Percentiles rank a stretch among this genome's conserved stretches.
These are phyloP conservation scores for Backusella sp. DNA, from an alignment of 192 early-diverging fungal species.

Conservation along the genomic window DNA sequence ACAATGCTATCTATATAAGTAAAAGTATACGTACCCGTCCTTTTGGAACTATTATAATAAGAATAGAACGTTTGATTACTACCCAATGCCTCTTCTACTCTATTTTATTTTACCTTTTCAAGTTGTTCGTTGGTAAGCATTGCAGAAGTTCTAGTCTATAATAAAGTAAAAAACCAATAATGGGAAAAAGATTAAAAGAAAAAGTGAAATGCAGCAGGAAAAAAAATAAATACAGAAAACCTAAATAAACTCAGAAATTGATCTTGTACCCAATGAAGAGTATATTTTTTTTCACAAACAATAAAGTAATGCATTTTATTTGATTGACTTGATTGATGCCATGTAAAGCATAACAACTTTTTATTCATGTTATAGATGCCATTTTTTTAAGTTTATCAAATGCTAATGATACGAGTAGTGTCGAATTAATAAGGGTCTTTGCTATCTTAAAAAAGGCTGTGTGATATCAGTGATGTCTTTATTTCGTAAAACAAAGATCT, in stretches of 20 bases:
- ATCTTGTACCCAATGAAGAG: background rate
- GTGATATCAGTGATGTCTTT: background rate
- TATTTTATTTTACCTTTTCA: background rate
- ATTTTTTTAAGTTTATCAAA: background rate
- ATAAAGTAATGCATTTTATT: conserved; percentile 1
- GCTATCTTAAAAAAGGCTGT: background rate
- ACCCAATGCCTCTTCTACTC: background rate
- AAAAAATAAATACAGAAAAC: background rate
- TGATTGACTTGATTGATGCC: background rate
- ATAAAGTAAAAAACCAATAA: background rate
- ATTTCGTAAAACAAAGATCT: background rate
- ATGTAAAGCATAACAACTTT: background rate
- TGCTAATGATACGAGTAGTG: background rate
- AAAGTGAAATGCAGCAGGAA: background rate
- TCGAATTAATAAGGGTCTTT: background rate
- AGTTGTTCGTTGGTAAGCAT: background rate
- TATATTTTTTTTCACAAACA: background rate
- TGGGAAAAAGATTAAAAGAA: background rate
- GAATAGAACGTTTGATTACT: background rate
- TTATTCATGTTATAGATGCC: background rate
- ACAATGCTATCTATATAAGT: background rate
- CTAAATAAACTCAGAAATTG: conserved; percentile 1
- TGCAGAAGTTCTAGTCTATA: background rate
- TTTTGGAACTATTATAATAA: background rate
- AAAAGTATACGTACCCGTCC: background rate